Base-by-base conservation (phyloP, 768 basidiomycete genomes). In the Boletus coccyginus region DNA sequence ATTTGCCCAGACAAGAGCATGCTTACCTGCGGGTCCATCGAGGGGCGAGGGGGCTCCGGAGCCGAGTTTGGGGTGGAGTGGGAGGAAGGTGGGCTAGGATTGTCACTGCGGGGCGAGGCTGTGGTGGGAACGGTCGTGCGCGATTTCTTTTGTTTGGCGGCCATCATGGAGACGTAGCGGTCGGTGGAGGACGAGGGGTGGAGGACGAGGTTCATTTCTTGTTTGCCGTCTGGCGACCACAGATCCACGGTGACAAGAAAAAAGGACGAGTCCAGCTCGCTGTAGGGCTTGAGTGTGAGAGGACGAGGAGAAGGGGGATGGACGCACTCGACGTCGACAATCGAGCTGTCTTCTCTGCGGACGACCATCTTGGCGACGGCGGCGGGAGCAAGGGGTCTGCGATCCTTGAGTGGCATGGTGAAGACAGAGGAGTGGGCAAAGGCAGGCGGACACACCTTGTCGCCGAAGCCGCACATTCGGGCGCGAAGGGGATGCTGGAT, bases 391-490 rank as follows among this genome's bases (percentile, higher is more conserved):
- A 97, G 78, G 0, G 94, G 94, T 50, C 94, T 81, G 59, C 94
- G 87, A 81, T 98, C 94, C 91, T 95, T 71, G 58, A 42, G 27
- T 1, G 46, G 36, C 59, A 21, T 51, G 52, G 61, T 58, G 62
- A 60, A 53, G 45, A 50, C 42, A 46, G 48, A 47, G 35, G 52
- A 35, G 50, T 31, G 36, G 59, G 17, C 40, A 39, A 52, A 62
- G 67, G 41, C 27, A 50, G 45, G 17, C 17, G 55, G 45, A 66
- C 78, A 57, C 62, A 93, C 94, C 79, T 95, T 96, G 78, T 97
- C 93, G 44, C 94, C 94, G 71, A 96, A 95, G 12, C 95, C 95
- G 70, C 94, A 96, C 87, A 95, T 95, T 61, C 94, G 84, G 1
- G 94, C 95, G 42, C 94, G 84, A 46, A 91, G 72, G 40, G 95